phyloP scores from a whole-genome alignment of 2,329 filamentous ascomycete genomes.

The Epichloe typhina region DNA sequence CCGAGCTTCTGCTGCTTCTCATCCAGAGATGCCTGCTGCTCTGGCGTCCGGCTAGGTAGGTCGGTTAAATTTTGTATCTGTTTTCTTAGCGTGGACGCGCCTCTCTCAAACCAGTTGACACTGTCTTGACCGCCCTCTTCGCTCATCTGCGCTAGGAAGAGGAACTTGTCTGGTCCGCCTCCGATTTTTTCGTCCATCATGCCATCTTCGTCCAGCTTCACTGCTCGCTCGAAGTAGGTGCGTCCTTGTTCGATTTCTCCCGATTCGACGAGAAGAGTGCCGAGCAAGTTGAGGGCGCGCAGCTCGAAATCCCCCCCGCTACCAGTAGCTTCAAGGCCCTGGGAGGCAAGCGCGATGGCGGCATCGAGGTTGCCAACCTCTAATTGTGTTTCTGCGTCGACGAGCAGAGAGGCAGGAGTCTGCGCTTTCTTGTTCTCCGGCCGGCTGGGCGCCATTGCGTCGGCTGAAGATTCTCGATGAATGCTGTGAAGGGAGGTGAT shows the following conservation, averaged over 20 bases:
- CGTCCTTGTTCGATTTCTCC: constrained; percentile 70
- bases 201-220: constrained; percentile 65
- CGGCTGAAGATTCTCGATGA: neutral
- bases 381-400: constrained; percentile 28
- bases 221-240: constrained; percentile 58
- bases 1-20: constrained; percentile 72
- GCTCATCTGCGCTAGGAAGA: constrained; percentile 86
- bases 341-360: constrained; percentile 26
- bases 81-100: constrained; percentile 57
- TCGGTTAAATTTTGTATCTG: constrained; percentile 55
- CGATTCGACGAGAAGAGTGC: constrained; percentile 69
- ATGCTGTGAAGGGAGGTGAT: neutral
- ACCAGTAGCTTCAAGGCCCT: constrained; percentile 31
- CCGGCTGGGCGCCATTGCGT: constrained; percentile 28
- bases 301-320: constrained; percentile 37
- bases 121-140: constrained; percentile 54
- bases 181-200: constrained; percentile 55
- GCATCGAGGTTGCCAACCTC: constrained; percentile 29
- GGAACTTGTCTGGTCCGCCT: constrained; percentile 83
- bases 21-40: constrained; percentile 33
- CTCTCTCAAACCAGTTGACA: constrained; percentile 54
- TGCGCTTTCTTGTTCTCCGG: constrained; percentile 22
- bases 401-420: constrained; percentile 18
- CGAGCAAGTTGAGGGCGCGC: constrained; percentile 60
- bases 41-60: constrained; percentile 21